Evolutionary conservation across 306 rosid genomes (phyloP), one percentile per base, ranked within the genome.

Genomic region (Gleditsia sinensis): DNA sequence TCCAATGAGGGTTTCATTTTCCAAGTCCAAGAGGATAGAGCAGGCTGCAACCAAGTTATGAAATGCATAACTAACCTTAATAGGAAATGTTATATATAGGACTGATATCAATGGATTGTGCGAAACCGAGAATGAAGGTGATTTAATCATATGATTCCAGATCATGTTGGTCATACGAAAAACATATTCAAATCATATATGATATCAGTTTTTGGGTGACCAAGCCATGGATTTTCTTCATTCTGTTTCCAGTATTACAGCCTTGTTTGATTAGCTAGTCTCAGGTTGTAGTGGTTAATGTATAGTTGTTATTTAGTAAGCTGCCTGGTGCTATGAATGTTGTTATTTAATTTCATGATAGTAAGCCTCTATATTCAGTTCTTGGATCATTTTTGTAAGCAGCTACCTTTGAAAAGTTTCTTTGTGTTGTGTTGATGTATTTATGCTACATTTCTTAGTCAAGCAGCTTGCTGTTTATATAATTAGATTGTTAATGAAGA

Each of bases 301-400:
- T 75, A 40, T 11, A 3, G 20, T 53, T 62, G 49, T 45, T 67
- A 19, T 17, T 34, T 17, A 39, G 13, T 64, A 64, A 13, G 14
- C 9, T 28, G 43, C 43, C 12, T 57, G 1, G 30, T 45, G 56
- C 28, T 14, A 36, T 25, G 40, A 27, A 13, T 14, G 53, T 17
- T 46, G 6, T 14, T 66, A 16, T 72, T 17, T 40, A 66, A 48
- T 69, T 55, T 66, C 11, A n/a, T 33, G 43, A 23, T 27, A 11
- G 11, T 36, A 33, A 54, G 36, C 68, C 20, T 25, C 6, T 9
- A 67, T 24, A 63, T 43, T 55, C 42, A 40, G 50, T 21, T 64
- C 33, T 60, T 14, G 45, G 40, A n/a, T 71, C 28, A 64, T 56
- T 81, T 71, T 71, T 17, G 51, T 37, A 81, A 55, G 70, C 64